Percentiles rank a stretch among this genome's conserved stretches.
These are phyloP conservation scores for Oryza glaberrima DNA, from an alignment of 176 grass and related monocot genomes.

Conservation along the genomic window DNA sequence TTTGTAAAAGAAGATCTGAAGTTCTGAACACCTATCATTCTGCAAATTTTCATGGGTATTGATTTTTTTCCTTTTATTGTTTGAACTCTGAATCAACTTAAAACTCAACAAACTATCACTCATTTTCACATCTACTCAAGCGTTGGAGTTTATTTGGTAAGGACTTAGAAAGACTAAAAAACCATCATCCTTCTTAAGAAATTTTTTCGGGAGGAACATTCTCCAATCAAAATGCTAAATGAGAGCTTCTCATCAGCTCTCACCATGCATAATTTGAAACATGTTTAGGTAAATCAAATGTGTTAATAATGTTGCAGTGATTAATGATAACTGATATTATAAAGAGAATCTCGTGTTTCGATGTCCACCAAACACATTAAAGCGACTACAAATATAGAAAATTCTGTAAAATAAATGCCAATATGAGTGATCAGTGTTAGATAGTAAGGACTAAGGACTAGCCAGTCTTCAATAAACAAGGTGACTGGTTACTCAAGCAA, in stretches of 20 bases:
- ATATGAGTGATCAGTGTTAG: background rate
- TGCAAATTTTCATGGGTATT: background rate
- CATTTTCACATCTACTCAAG: background rate
- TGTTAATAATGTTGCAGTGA: too few relatives aligned
- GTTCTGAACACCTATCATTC: background rate
- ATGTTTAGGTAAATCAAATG: background rate
- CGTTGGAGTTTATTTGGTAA: background rate
- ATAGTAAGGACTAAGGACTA: background rate
- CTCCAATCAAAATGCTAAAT: background rate
- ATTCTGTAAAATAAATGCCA: background rate
- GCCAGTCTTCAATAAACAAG: background rate
- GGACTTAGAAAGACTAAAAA: background rate
- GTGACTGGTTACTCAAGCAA: too few relatives aligned
- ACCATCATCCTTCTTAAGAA: slow-evolving; percentile 1
- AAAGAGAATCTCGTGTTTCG: too few relatives aligned
- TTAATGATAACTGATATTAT: too few relatives aligned
- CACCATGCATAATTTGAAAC: background rate
- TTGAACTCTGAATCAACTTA: slow-evolving; percentile 17
- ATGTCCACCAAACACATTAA: background rate
- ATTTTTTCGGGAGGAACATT: too few relatives aligned
- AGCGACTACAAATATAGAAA: background rate
- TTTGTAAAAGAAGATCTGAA: background rate
- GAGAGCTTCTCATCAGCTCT: background rate
- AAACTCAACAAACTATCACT: background rate
- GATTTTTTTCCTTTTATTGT: background rate